Evolutionary conservation across 2,329 filamentous ascomycete species (phyloP).

Genomic region (Tolypocladium ophioglossoides): DNA sequence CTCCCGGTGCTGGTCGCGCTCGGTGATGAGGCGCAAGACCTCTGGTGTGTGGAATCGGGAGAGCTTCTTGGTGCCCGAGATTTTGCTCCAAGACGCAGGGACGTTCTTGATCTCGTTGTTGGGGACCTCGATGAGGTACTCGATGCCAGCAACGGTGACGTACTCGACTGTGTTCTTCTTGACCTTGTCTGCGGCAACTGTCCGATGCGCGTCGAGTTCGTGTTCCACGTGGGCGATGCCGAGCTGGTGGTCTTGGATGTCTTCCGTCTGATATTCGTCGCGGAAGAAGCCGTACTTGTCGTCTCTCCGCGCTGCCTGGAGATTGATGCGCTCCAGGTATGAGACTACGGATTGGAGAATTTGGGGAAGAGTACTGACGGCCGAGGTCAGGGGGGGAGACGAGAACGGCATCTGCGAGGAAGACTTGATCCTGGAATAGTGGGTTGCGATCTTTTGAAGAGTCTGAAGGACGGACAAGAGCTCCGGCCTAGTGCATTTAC

Average conservation of each 20-base stretch:
- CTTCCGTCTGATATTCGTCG: constrained; percentile 77
- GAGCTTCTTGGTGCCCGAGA: constrained; percentile 85
- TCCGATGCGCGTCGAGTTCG: constrained; percentile 69
- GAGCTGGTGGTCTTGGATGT: constrained; percentile 78
- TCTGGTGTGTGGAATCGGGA: constrained; percentile 93
- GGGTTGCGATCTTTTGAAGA: constrained; percentile 67
- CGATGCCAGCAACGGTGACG: constrained; percentile 77
- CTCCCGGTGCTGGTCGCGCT: constrained; percentile 92
- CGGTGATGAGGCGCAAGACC: constrained; percentile 69
- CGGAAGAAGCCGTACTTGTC: constrained; percentile 94
- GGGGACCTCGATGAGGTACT: constrained; percentile 87
- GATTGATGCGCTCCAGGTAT: constrained; percentile 78
- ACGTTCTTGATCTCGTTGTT: constrained; percentile 76
- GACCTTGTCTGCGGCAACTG: constrained; percentile 60
- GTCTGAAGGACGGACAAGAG: constrained; percentile 77
- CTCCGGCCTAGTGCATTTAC: constrained; percentile 85
- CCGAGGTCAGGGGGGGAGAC: constrained; percentile 57
- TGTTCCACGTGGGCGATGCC: constrained; percentile 89
- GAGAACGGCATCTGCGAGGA: constrained; percentile 60
- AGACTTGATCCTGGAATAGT: constrained; percentile 59
- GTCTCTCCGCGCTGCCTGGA: constrained; percentile 69
- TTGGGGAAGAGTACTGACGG: constrained; percentile 63
- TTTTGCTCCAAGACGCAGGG: constrained; percentile 89
- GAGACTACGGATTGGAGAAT: constrained; percentile 63
- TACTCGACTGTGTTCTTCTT: constrained; percentile 65